These are phyloP conservation scores for Viola pubescens DNA, from an alignment of 441 rosid genomes.

Conservation along the genomic window DNA sequence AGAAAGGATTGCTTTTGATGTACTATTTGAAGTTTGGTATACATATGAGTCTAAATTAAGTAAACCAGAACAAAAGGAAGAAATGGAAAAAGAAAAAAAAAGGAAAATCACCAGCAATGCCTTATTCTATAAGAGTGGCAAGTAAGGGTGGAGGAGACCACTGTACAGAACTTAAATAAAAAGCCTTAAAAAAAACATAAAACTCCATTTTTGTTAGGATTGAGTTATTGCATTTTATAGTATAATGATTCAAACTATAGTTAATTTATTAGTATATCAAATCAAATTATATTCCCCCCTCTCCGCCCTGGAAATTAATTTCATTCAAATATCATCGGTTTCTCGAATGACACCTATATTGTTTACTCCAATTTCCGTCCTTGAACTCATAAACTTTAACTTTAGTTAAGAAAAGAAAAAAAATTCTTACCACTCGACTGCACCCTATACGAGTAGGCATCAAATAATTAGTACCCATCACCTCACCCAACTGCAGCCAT, in stretches of 20 bases:
- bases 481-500: no score
- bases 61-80: slow-evolving; percentile 1
- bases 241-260: slow-evolving; percentile 5
- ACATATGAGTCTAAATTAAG: slow-evolving; percentile 28
- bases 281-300: no score
- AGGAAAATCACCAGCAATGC: not conserved
- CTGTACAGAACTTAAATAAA: slow-evolving; percentile 5
- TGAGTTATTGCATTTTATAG: not conserved
- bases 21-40: slow-evolving; percentile 23
- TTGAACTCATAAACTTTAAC: no score
- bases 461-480: no score
- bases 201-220: not conserved
- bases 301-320: no score
- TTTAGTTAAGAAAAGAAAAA: no score
- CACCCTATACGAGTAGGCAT: no score
- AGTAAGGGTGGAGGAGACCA: slow-evolving; percentile 11
- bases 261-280: not conserved
- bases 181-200: not conserved
- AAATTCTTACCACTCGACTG: no score
- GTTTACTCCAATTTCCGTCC: no score
- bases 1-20: slow-evolving; percentile 29
- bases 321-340: no score
- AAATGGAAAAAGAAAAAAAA: not conserved
- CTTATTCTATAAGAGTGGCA: slow-evolving; percentile 15
- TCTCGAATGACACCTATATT: no score